A percentile compares a stretch with the other conserved stretches of the same genome.
These are phyloP conservation scores for Stemphylium vesicarium DNA, from an alignment of 2,329 filamentous ascomycete genomes.

Conservation along the genomic window DNA sequence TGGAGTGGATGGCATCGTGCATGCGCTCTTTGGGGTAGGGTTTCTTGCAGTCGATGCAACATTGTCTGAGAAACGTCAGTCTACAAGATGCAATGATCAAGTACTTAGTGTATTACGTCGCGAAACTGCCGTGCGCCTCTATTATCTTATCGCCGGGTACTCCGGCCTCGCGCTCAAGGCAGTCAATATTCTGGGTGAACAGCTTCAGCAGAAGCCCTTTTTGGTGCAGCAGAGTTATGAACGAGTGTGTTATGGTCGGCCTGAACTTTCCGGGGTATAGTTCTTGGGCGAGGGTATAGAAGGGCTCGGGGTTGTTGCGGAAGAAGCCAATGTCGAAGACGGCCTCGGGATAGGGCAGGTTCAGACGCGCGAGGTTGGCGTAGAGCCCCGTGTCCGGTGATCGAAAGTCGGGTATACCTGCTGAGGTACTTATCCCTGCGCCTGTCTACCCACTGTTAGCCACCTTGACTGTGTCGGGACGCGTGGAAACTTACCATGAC, in stretches of 20 bases:
- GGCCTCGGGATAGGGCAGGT: conserved; percentile 87
- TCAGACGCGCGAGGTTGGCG: conserved; percentile 83
- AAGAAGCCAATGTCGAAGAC: conserved; percentile 96
- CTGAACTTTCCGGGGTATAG: conserved; percentile 88
- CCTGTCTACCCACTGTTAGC: conserved; percentile 64
- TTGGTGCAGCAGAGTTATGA: conserved; percentile 79
- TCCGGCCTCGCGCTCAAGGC: conserved; percentile 85
- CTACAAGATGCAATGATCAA: no score
- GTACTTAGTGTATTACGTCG: conserved; percentile 49
- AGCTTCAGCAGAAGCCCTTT: conserved; percentile 82
- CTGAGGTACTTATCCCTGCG: conserved; percentile 82
- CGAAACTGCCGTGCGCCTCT: conserved; percentile 95
- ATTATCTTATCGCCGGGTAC: conserved; percentile 82
- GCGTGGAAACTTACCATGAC: conserved; percentile 67
- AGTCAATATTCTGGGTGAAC: conserved; percentile 98
- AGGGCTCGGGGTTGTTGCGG: conserved; percentile 79
- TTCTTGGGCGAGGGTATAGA: conserved; percentile 91
- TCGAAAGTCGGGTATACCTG: conserved; percentile 86
- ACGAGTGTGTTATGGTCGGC: conserved; percentile 88
- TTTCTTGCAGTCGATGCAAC: conserved; percentile 85
- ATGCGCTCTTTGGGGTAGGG: conserved; percentile 77
- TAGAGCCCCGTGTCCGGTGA: conserved; percentile 94
- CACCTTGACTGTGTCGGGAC: neutral
- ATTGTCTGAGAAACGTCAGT: conserved; percentile 61
- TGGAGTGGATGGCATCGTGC: conserved; percentile 69